These are phyloP conservation scores for Panicum virgatum DNA, from an alignment of 202 grass and related monocot genomes.

Conservation along the genomic window DNA sequence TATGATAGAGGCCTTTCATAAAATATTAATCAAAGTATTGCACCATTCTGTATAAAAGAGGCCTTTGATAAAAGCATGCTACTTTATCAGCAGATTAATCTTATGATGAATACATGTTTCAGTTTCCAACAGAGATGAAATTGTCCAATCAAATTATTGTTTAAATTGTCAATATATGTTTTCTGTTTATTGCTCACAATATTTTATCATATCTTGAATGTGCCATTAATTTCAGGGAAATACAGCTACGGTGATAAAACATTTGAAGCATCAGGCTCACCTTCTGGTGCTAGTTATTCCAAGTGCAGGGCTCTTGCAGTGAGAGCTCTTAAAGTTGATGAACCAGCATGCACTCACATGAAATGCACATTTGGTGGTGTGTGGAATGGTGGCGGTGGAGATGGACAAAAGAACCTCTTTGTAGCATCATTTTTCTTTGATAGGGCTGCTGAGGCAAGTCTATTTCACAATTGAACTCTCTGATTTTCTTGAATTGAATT, in stretches of 20 bases:
- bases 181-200: not conserved
- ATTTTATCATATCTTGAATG: not conserved
- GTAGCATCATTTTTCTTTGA: slow-evolving; percentile 99
- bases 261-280: slow-evolving; percentile 71
- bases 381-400: slow-evolving; percentile 98
- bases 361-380: slow-evolving; percentile 98
- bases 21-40: slow-evolving; percentile 18
- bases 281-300: slow-evolving; percentile 77
- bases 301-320: slow-evolving; percentile 75
- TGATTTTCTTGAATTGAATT: slow-evolving; percentile 15
- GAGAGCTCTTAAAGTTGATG: slow-evolving; percentile 79
- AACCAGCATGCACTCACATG: slow-evolving; percentile 95
- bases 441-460: slow-evolving; percentile 80
- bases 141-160: slow-evolving; percentile 4
- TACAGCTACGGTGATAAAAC: slow-evolving; percentile 67
- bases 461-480: slow-evolving; percentile 20
- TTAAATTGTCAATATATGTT: not conserved
- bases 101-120: slow-evolving; percentile 7
- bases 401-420: slow-evolving; percentile 97
- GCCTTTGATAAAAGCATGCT: slow-evolving; percentile 24
- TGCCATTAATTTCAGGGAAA: slow-evolving; percentile 48
- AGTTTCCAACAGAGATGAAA: slow-evolving; percentile 22
- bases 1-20: not conserved
- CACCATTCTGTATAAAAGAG: not conserved
- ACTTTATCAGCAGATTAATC: slow-evolving; percentile 8